Evolutionary conservation across 805 yeast species (phyloP), one percentile per base, ranked within the genome.

Genomic region (Pachysolen tannophilus): DNA sequence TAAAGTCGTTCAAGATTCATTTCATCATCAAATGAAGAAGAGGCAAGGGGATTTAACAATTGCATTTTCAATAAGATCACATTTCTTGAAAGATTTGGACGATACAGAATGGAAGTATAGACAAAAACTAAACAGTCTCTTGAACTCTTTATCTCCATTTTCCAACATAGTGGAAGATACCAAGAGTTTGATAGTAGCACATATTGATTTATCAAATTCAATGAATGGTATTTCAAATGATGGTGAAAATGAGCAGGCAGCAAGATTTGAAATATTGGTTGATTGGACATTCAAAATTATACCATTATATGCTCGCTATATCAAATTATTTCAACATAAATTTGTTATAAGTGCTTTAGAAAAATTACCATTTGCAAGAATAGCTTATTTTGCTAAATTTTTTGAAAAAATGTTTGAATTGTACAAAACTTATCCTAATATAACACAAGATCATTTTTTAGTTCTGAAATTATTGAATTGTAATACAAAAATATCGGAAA

Each of bases 281-380:
- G 20, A 23, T 15, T 37, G 39, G 39, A 14, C 32, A 17, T 13
- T 32, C 8, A 34, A 37, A 19, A 43, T 44, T 2, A 21, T 37
- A 8, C 43, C 43, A 8, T 13, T 37, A 20, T 59, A 59, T 38
- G 14, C 26, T 2, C 29, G 39, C 5, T 59, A 55, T 32, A 26
- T 50, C 13, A 30, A 36, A 10, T 21, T 35, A 11, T 57, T 55
- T 42, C 43, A 34, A 24, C n/a, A n/a, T n/a, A n/a, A n/a, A n/a
- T n/a, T n/a, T n/a, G n/a, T n/a, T n/a, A n/a, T n/a, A n/a, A 25
- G 50, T 14, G 38, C 40, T 13, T 38, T 55, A 6, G 52, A 56
- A 33, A 45, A 55, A 33, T 43, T 51, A 30, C 65, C 65, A 8
- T 32, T 60, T 23, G 42, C 50, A 23, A 46, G 57, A 38, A 35